Evolutionary conservation across 202 grass and related monocot genomes (phyloP), one percentile per base, ranked within the genome.

Genomic region (Zoysia matrella): DNA sequence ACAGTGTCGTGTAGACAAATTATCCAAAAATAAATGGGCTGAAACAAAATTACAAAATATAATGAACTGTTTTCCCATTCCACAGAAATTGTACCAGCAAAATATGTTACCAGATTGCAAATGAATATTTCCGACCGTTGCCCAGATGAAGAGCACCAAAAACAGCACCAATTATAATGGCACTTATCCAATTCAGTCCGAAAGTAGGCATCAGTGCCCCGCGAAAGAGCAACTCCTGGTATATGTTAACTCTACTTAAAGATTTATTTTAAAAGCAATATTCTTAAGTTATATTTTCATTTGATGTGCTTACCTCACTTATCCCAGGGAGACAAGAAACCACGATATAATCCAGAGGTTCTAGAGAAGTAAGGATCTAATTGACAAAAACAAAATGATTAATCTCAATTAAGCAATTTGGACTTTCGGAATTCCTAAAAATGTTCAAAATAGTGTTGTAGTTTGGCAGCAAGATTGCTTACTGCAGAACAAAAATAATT

Each of bases 281-380:
- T 66, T 73, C 14, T 63, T 79, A 47, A 86, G 61, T 3, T 11
- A 85, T 15, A 11, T 46, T 71, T 80, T 30, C 2, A 52, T 84
- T 46, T 44, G 54, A 39, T 43, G 47, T 65, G 11, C 42, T 87
- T 45, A 94, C 94, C 79, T 97, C 94, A 52, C 92, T 97, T 74
- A 97, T 94, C 64, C 92, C 94, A 88, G 94, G 90, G 12, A 97
- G 92, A 86, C 93, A 91, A 79, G 92, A 73, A 79, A 97, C 86
- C 2, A 92, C 16, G 54, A 91, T 65, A 73, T 87, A 90, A 79
- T 97, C 94, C 56, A 89, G 73, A 85, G 88, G 88, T 50, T 94
- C 75, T 3, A 97, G 79, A 0, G 88, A 87, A 87, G 88, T 69
- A 88, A 97, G 94, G 72, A 97, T 88, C 90, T 97, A 81, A 12